phyloP scores from a whole-genome alignment of 2,329 filamentous ascomycete species.

The Calonectria leucothoes region DNA sequence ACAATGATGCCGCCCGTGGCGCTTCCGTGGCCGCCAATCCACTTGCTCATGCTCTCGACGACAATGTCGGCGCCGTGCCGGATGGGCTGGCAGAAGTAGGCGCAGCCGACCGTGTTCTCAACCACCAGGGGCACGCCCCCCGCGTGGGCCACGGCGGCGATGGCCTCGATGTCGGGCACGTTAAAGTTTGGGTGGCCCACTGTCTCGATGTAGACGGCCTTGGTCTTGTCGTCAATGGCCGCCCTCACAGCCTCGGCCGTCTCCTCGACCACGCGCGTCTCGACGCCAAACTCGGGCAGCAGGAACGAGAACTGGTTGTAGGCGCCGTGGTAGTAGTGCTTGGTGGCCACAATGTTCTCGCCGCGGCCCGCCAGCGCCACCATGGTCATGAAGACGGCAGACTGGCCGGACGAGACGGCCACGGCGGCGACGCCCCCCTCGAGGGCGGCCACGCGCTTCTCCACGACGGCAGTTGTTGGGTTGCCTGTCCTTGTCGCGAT shows the following conservation, averaged over 20 bases:
- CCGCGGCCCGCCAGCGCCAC: conserved; percentile 82
- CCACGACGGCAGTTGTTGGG: conserved; percentile 92
- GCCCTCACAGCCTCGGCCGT: conserved; percentile 79
- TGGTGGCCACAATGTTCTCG: conserved; percentile 91
- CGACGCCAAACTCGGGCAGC: conserved; percentile 83
- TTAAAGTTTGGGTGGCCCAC: conserved; percentile 95
- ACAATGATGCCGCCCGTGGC: conserved; percentile 88
- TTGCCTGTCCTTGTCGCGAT: conserved; percentile 98
- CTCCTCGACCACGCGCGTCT: conserved; percentile 86
- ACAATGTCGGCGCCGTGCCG: conserved; percentile 92
- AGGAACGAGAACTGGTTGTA: conserved; percentile 97
- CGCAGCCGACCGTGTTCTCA: conserved; percentile 83
- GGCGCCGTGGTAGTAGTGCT: conserved; percentile 91
- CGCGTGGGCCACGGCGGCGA: conserved; percentile 79
- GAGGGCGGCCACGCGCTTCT: conserved; percentile 62
- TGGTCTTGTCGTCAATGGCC: conserved; percentile 89
- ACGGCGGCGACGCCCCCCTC: not conserved
- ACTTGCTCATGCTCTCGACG: conserved; percentile 92
- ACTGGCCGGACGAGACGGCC: conserved; percentile 77
- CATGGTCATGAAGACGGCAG: conserved; percentile 91
- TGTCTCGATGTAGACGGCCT: conserved; percentile 88
- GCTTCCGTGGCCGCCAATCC: conserved; percentile 94
- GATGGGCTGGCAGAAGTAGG: conserved; percentile 86
- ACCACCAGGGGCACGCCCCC: conserved; percentile 76
- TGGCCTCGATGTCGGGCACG: conserved; percentile 89